phyloP scores from a whole-genome alignment of 345 rosid genomes.

The Linum tenue region DNA sequence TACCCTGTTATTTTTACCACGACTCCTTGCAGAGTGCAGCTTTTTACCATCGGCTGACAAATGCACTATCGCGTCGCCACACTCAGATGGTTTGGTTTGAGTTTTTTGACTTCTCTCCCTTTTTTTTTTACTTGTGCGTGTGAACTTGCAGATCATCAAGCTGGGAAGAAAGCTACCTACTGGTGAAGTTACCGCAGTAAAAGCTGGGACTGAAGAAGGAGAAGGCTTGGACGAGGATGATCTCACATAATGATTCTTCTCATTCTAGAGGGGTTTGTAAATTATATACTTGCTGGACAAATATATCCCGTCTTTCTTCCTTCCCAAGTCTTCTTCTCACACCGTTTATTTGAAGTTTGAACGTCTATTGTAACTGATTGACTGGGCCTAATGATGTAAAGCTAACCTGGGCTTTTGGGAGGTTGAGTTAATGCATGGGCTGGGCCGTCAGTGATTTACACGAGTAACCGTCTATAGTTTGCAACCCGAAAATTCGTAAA shows the following conservation, averaged over 20 bases:
- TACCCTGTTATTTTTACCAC: neutral
- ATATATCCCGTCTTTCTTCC: too few relatives aligned
- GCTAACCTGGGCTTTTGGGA: too few relatives aligned
- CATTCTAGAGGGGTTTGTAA: neutral
- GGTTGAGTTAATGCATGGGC: too few relatives aligned
- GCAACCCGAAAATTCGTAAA: too few relatives aligned
- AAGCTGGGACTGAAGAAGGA: slow-evolving; percentile 38
- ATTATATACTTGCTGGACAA: too few relatives aligned
- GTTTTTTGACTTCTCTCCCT: neutral
- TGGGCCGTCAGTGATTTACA: too few relatives aligned
- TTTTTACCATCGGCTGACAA: neutral
- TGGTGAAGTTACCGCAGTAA: slow-evolving; percentile 59
- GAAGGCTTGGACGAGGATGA: slow-evolving; percentile 78
- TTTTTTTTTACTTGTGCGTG: neutral
- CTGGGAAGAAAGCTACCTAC: slow-evolving; percentile 91
- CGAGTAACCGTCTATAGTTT: too few relatives aligned
- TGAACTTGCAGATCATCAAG: slow-evolving; percentile 53
- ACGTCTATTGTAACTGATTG: too few relatives aligned
- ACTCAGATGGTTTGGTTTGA: too few relatives aligned
- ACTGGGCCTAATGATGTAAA: too few relatives aligned
- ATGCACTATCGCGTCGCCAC: neutral
- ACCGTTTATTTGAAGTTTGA: too few relatives aligned
- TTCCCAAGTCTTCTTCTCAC: too few relatives aligned
- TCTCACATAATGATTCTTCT: slow-evolving; percentile 42
- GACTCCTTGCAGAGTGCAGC: neutral